Evolutionary conservation across 768 basidiomycete genomes (phyloP).

Genomic region (Mycena chlorophos): DNA sequence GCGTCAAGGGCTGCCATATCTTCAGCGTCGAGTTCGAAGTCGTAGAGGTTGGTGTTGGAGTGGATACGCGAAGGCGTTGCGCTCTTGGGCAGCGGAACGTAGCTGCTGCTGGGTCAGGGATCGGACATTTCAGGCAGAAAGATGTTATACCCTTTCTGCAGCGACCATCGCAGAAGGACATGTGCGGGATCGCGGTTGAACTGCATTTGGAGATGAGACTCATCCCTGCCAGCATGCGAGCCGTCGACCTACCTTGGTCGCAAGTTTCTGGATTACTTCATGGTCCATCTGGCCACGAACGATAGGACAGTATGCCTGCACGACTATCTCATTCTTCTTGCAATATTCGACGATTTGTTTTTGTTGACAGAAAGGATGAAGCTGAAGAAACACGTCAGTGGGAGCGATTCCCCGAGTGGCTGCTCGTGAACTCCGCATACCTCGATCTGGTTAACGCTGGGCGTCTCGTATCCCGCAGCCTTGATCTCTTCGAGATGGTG

Average conservation of each 20-base stretch:
- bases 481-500: conserved; percentile 77
- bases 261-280: conserved; percentile 51
- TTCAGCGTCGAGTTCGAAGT: conserved; percentile 65
- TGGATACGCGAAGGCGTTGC: conserved; percentile 66
- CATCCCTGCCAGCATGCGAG: background rate
- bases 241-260: conserved; percentile 52
- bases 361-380: conserved; percentile 85
- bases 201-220: conserved; percentile 32
- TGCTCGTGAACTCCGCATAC: conserved; percentile 34
- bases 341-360: conserved; percentile 80
- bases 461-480: conserved; percentile 59
- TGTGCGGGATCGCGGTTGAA: conserved; percentile 68
- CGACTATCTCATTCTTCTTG: conserved; percentile 53
- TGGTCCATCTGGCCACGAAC: conserved; percentile 60
- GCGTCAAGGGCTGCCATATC: conserved; percentile 68
- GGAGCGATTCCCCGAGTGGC: too few relatives aligned
- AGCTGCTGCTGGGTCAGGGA: conserved; percentile 43
- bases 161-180: conserved; percentile 84
- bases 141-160: conserved; percentile 71
- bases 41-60: conserved; percentile 72
- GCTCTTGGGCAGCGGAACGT: conserved; percentile 82
- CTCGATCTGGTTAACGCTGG: conserved; percentile 83
- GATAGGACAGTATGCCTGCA: conserved; percentile 80
- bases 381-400: conserved; percentile 38
- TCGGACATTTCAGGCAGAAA: conserved; percentile 7